Base-by-base conservation (phyloP, 495 filamentous ascomycete genomes). In the Delitschia confertaspora region DNA sequence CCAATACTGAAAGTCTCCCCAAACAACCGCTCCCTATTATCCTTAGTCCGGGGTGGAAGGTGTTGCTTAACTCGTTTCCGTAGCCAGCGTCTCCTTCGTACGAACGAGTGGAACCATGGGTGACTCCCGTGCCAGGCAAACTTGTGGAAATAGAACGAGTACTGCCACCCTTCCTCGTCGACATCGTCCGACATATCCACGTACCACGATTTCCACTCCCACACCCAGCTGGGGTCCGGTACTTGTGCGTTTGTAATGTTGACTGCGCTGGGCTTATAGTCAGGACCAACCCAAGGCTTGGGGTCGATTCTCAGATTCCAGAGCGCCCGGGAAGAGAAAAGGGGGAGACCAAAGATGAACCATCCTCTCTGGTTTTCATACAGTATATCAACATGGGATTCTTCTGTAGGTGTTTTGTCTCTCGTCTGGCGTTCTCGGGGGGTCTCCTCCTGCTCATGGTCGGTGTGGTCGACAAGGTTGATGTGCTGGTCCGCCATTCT, bases 141-240 rank as follows among this genome's bases (percentile, higher is more conserved):
- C 10, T 65, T 66, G 2, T 67, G 62, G 55, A 96, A 99, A 46
- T 79, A 82, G 65, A 94, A 85, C 16, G 82, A 83, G 57, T 99
- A 99, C 56, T 88, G 75, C 93, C 93, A 99, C 2, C 93, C 93
- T 48, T 93, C 86, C 45, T 89, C 81, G 54, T 96, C 93, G 7
- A 85, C 76, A 48, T 84, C 78, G n/a, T 77, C 76, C 6, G 84
- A 80, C 72, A 87, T 85, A 57, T 99, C 88, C 17, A 95, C 79
- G 50, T 83, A 86, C 93, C 93, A 99, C 26, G 80, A 79, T 44
- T 81, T 77, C 93, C 91, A 99, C 3, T 74, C 81, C 91, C 91
- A 98, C 62, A 82, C 76, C 93, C 93, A 99, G 56, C 80, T 85
- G 2, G 93, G 93, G 59, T 96, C 93, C 0, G 93, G 91, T 2